These are phyloP conservation scores for Chrysopogon serrulatus DNA, from an alignment of 176 grass and related monocot genomes.

Conservation along the genomic window DNA sequence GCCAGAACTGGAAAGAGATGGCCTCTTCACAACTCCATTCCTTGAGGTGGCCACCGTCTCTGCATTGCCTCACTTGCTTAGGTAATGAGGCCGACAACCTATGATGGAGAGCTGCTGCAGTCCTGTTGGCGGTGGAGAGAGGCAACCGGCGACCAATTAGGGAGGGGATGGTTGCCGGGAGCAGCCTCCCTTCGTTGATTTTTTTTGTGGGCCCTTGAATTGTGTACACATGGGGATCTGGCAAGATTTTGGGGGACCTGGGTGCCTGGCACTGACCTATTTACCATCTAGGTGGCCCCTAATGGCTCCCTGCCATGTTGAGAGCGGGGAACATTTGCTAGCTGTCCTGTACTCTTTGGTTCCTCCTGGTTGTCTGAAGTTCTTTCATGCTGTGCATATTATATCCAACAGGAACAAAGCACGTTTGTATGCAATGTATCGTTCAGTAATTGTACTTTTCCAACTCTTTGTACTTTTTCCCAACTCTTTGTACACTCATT, in stretches of 20 bases:
- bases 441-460: slow-evolving; percentile 4
- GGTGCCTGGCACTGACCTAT: not conserved
- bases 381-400: not conserved
- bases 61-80: not conserved
- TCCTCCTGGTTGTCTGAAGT: slow-evolving; percentile 5
- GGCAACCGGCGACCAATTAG: not conserved
- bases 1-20: not conserved
- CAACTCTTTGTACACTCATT: not conserved
- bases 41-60: not conserved
- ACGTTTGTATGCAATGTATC: not conserved
- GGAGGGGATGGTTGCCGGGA: not conserved
- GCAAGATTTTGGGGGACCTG: not conserved
- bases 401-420: not conserved
- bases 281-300: not conserved
- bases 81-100: not conserved
- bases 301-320: not conserved
- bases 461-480: not conserved
- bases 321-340: not conserved
- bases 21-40: not conserved
- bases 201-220: not conserved
- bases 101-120: not conserved
- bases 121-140: not conserved
- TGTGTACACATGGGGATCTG: not conserved
- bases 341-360: not conserved
- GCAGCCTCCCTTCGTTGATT: not conserved